Percentiles rank a stretch among this genome's conserved stretches.
Evolutionary conservation across 257 asterid species (phyloP).

Genomic region (Thymus quinquecostatus): DNA sequence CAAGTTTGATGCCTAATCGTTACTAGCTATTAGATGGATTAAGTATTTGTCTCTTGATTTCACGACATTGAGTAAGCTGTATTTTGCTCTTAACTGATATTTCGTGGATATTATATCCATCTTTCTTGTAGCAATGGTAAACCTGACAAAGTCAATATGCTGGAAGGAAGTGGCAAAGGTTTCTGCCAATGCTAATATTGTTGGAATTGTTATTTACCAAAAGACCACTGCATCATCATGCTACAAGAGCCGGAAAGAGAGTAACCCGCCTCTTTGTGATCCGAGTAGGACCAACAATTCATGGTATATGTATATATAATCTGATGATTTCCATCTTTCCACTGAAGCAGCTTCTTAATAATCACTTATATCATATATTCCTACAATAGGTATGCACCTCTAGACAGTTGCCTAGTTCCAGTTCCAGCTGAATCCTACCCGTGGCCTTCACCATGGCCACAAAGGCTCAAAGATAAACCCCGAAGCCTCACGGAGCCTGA

Average conservation of each 20-base stretch:
- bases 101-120: not conserved
- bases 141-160: conserved; percentile 79
- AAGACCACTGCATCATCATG: conserved; percentile 80
- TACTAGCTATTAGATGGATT: conserved; percentile 9
- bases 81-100: conserved; percentile 13
- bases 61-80: not conserved
- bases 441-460: conserved; percentile 95
- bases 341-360: not conserved
- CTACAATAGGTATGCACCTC: conserved; percentile 69
- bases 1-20: not conserved
- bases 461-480: conserved; percentile 73
- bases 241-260: conserved; percentile 64
- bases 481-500: conserved; percentile 59
- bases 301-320: conserved; percentile 51
- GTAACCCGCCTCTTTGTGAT: conserved; percentile 73
- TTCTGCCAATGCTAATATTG: conserved; percentile 39
- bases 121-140: conserved; percentile 77
- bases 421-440: conserved; percentile 40
- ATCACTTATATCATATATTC: conserved; percentile 27
- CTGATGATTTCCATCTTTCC: not conserved
- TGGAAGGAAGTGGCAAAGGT: conserved; percentile 75
- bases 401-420: conserved; percentile 75
- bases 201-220: conserved; percentile 81
- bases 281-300: conserved; percentile 55
- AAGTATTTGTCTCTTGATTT: not conserved